phyloP scores from a whole-genome alignment of 2,329 filamentous ascomycete species.

The Fusarium globosum region DNA sequence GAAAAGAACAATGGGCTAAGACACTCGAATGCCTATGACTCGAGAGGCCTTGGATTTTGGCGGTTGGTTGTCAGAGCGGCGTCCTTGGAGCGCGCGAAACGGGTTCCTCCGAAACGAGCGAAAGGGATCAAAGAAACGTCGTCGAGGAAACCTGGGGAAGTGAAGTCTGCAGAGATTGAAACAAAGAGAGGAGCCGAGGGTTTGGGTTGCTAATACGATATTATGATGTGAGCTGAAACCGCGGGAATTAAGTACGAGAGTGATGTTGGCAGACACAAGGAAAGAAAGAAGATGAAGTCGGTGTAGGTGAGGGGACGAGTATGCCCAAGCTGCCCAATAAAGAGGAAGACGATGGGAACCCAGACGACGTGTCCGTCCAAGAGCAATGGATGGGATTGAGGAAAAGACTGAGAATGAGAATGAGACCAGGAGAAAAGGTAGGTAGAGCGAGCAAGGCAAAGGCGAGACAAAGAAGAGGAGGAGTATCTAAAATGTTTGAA shows the following conservation, averaged over 20 bases:
- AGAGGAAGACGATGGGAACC: slow-evolving; percentile 26
- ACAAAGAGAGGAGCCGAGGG: slow-evolving; percentile 11
- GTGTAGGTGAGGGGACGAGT: slow-evolving; percentile 22
- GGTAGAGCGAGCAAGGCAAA: background rate
- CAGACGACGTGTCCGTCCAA: slow-evolving; percentile 7
- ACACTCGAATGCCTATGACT: slow-evolving; percentile 31
- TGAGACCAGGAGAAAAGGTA: background rate
- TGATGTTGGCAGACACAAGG: slow-evolving; percentile 1
- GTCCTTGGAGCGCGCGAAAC: slow-evolving; percentile 20
- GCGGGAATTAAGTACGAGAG: slow-evolving; percentile 5
- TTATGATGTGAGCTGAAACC: slow-evolving; percentile 6
- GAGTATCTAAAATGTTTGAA: slow-evolving; percentile 18
- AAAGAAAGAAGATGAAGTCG: slow-evolving; percentile 28
- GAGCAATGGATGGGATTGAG: slow-evolving; percentile 4
- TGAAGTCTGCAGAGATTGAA: slow-evolving; percentile 14
- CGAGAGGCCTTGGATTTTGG: slow-evolving; percentile 8
- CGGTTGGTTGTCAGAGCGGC: slow-evolving; percentile 25
- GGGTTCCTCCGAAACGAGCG: slow-evolving; percentile 24
- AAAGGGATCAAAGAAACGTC: slow-evolving; percentile 17
- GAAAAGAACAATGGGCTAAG: slow-evolving; percentile 29
- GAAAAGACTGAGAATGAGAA: background rate
- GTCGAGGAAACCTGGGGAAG: slow-evolving; percentile 17
- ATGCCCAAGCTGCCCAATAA: slow-evolving; percentile 25
- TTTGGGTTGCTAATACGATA: background rate
- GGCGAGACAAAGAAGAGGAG: slow-evolving; percentile 23